Conservation (phyloP, 805 yeast species). For the Torulaspora delbrueckii region DNA sequence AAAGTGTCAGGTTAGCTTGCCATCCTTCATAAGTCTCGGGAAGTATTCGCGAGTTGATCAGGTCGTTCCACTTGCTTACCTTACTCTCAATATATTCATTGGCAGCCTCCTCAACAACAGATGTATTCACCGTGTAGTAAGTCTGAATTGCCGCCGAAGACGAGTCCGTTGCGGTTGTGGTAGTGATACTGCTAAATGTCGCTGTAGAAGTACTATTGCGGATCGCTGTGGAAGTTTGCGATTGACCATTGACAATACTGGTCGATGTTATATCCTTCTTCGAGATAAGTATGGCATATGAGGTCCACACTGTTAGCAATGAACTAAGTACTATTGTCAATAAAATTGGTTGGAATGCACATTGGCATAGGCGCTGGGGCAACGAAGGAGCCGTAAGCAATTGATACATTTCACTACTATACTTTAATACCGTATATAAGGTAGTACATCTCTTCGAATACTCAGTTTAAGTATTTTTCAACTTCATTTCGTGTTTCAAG, state of each 20-base stretch:
- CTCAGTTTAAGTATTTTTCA: not conserved
- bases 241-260: not conserved
- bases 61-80: not conserved
- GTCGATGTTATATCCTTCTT: not conserved
- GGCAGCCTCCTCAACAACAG: not conserved
- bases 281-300: slow-evolving; percentile 2
- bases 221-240: not conserved
- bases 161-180: slow-evolving; percentile 2
- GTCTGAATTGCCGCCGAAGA: slow-evolving; percentile 1
- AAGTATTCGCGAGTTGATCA: slow-evolving; percentile 1
- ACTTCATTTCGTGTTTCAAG: not conserved
- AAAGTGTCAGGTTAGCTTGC: slow-evolving; percentile 1
- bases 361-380: slow-evolving; percentile 14
- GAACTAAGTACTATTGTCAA: slow-evolving; percentile 9
- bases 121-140: not conserved
- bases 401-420: slow-evolving; percentile 1
- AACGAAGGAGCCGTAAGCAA: slow-evolving; percentile 10
- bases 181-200: slow-evolving; percentile 2
- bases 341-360: slow-evolving; percentile 15
- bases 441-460: not conserved
- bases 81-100: slow-evolving; percentile 1
- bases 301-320: slow-evolving; percentile 15
- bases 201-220: not conserved
- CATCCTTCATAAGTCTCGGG: slow-evolving; percentile 4
- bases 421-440: too few species aligned